Percentiles rank a stretch among this genome's conserved stretches.
These are phyloP conservation scores for Clavispora phyllophila DNA, from an alignment of 805 yeast genomes.

Conservation along the genomic window DNA sequence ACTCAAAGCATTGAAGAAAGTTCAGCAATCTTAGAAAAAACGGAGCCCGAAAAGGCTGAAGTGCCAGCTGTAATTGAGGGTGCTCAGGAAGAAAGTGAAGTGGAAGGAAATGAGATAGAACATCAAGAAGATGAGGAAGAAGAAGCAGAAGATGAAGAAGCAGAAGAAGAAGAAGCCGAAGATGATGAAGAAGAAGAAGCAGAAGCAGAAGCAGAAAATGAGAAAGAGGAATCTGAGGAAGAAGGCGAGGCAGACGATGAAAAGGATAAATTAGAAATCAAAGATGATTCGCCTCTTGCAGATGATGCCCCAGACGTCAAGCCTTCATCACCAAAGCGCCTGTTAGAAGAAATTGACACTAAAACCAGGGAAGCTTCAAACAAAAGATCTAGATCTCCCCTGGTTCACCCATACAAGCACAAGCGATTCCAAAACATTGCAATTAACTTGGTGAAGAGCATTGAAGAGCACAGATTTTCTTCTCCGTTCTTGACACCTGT, in stretches of 20 bases:
- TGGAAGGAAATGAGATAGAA: background rate
- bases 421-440: constrained; percentile 62
- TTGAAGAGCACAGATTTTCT: constrained; percentile 67
- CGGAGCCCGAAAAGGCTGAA: background rate
- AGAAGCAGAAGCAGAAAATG: constrained; percentile 5
- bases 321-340: too few species aligned
- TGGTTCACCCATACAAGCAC: constrained; percentile 9
- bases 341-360: background rate
- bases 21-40: too few species aligned
- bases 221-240: constrained; percentile 7
- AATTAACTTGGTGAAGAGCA: constrained; percentile 55
- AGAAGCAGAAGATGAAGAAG: background rate
- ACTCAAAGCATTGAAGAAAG: too few species aligned
- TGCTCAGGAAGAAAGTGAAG: too few species aligned
- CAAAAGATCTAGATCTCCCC: constrained; percentile 20
- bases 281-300: background rate
- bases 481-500: constrained; percentile 73
- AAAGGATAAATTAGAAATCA: constrained; percentile 1
- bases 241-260: constrained; percentile 3
- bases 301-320: too few species aligned
- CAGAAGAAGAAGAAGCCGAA: background rate
- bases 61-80: too few species aligned
- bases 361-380: constrained; percentile 61
- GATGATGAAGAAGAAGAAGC: constrained; percentile 4
- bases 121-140: background rate